Conservation (phyloP, 2,329 filamentous ascomycete genomes). For the Fonsecaea multimorphosa region DNA sequence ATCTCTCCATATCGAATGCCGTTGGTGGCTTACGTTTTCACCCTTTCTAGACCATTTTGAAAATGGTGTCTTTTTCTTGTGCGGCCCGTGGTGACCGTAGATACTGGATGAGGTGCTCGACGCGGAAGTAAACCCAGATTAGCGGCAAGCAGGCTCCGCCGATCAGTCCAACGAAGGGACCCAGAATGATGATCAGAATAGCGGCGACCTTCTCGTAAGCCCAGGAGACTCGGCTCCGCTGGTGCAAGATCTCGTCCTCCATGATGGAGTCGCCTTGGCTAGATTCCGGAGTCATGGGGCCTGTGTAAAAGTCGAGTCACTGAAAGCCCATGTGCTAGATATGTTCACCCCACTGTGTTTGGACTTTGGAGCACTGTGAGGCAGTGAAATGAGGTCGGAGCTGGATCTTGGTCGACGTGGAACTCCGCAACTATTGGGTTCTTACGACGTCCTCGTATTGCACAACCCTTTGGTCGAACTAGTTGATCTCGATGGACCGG, state of each 20-base stretch:
- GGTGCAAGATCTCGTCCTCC: neutral
- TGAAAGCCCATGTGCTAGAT: neutral
- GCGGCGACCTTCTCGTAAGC: neutral
- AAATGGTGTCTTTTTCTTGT: neutral
- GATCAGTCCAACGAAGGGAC: neutral
- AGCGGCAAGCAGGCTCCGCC: neutral
- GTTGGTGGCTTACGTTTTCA: neutral
- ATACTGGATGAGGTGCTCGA: neutral
- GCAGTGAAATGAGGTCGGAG: neutral
- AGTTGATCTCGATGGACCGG: neutral
- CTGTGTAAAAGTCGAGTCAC: too few species aligned
- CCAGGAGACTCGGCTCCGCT: neutral
- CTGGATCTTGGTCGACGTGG: neutral
- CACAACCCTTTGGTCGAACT: neutral
- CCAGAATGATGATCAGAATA: neutral
- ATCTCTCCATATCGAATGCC: neutral
- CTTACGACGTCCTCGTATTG: neutral
- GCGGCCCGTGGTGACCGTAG: neutral
- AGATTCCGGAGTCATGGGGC: neutral
- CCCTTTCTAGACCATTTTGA: neutral
- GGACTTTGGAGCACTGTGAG: neutral
- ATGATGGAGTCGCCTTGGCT: neutral
- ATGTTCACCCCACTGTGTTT: neutral
- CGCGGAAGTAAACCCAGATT: neutral
- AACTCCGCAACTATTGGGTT: neutral